phyloP scores from a whole-genome alignment of 495 filamentous ascomycete genomes.

The Penicillium steckii region DNA sequence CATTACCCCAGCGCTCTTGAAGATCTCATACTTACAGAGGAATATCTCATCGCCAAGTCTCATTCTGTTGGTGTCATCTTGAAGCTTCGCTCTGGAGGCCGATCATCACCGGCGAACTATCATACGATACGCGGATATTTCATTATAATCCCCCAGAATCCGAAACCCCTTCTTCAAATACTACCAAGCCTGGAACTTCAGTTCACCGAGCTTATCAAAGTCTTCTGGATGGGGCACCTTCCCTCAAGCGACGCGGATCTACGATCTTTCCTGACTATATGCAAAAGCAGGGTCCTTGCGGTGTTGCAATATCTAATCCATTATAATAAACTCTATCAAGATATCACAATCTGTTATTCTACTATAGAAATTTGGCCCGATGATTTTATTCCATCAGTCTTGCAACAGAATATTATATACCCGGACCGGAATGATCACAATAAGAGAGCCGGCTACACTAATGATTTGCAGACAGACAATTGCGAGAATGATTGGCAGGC shows the following conservation, averaged over 20 bases:
- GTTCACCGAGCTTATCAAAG: conserved; percentile 2
- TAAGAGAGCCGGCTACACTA: conserved; percentile 6
- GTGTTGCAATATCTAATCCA: conserved; percentile 10
- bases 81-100: not conserved
- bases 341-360: not conserved
- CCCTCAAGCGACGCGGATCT: not conserved
- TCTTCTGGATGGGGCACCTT: conserved; percentile 1
- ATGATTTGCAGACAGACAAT: not conserved
- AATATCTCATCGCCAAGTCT: not conserved
- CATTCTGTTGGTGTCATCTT: not conserved
- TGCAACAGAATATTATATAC: not conserved
- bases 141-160: conserved; percentile 14
- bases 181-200: conserved; percentile 3
- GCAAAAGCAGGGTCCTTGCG: conserved; percentile 7
- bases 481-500: conserved; percentile 9
- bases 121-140: conserved; percentile 11
- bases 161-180: conserved; percentile 11
- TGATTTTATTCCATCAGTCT: not conserved
- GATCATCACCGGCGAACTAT: not conserved
- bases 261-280: conserved; percentile 1
- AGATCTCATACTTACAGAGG: not conserved
- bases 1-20: conserved; percentile 6
- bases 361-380: not conserved
- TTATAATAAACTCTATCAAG: conserved; percentile 2
- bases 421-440: not conserved